A percentile compares a stretch with the other conserved stretches of the same genome.
Evolutionary conservation across 108 stramenopile species (phyloP).

Genomic region (Thalassiosira profunda): DNA sequence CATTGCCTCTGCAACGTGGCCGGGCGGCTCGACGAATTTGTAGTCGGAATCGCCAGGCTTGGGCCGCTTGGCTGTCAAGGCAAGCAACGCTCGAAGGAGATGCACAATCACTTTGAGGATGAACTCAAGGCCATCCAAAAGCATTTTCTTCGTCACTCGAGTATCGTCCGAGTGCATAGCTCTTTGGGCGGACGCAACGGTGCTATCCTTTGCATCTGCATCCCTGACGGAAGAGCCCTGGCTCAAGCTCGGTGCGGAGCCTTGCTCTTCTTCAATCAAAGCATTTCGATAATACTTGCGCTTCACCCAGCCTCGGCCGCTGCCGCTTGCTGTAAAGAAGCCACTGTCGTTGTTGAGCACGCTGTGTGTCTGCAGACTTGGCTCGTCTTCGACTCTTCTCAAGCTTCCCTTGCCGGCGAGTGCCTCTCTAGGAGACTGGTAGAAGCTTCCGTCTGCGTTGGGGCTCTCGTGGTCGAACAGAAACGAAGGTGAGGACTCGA

Average conservation of each 20-base stretch:
- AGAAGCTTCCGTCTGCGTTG: not conserved
- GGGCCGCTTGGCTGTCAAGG: no score
- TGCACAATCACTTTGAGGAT: no score
- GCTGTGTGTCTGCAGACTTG: not conserved
- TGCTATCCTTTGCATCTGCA: not conserved
- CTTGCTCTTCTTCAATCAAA: conserved; percentile 13
- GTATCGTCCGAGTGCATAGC: no score
- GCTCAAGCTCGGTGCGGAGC: not conserved
- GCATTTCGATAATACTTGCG: conserved; percentile 6
- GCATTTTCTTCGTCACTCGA: no score
- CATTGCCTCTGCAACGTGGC: conserved; percentile 24
- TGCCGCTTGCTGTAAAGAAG: conserved; percentile 19
- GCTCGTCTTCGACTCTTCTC: not conserved
- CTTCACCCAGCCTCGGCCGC: conserved; percentile 20
- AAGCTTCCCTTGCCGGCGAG: not conserved
- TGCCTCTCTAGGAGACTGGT: conserved; percentile 1
- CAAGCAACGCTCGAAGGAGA: no score
- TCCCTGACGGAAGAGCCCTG: not conserved
- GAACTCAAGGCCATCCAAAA: no score
- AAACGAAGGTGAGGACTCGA: conserved; percentile 3
- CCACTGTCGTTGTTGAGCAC: conserved; percentile 14
- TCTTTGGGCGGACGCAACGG: no score
- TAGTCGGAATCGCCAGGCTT: no score
- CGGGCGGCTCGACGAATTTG: conserved; percentile 18
- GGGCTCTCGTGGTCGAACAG: not conserved